Percentiles rank a stretch among this genome's conserved stretches.
Evolutionary conservation across 306 rosid species (phyloP).

Genomic region (Neltuma alba): DNA sequence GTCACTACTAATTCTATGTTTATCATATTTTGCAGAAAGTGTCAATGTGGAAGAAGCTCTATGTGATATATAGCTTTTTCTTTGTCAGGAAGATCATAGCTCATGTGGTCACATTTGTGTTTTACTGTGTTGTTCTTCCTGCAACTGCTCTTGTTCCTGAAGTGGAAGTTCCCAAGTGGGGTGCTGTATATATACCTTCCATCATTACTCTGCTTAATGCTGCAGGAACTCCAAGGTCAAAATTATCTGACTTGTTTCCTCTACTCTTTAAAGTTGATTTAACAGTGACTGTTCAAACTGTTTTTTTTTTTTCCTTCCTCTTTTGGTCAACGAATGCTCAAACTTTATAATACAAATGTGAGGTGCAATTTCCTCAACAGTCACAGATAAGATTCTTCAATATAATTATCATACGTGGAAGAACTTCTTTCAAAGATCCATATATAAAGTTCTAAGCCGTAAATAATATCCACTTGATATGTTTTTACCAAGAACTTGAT

Average conservation of each 20-base stretch:
- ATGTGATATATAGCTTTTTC: conserved; percentile 90
- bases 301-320: too few species aligned
- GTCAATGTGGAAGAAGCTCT: conserved; percentile 79
- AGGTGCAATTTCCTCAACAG: not conserved
- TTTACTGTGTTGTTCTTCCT: conserved; percentile 83
- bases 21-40: conserved; percentile 69
- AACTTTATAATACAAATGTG: not conserved
- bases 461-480: not conserved
- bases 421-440: not conserved
- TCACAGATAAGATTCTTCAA: not conserved
- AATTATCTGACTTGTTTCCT: not conserved
- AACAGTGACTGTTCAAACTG: too few species aligned
- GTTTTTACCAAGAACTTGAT: too few species aligned
- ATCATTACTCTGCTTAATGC: conserved; percentile 96
- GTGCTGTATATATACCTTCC: too few species aligned
- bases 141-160: conserved; percentile 89
- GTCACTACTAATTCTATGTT: conserved; percentile 32
- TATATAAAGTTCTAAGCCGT: too few species aligned
- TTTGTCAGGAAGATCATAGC: conserved; percentile 86
- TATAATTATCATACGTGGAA: not conserved
- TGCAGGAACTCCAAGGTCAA: conserved; percentile 90
- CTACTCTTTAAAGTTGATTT: not conserved
- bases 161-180: conserved; percentile 80
- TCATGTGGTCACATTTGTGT: conserved; percentile 80
- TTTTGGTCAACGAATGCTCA: too few species aligned